Evolutionary conservation across 345 rosid genomes (phyloP).

Genomic region (Boechera divaricarpa): DNA sequence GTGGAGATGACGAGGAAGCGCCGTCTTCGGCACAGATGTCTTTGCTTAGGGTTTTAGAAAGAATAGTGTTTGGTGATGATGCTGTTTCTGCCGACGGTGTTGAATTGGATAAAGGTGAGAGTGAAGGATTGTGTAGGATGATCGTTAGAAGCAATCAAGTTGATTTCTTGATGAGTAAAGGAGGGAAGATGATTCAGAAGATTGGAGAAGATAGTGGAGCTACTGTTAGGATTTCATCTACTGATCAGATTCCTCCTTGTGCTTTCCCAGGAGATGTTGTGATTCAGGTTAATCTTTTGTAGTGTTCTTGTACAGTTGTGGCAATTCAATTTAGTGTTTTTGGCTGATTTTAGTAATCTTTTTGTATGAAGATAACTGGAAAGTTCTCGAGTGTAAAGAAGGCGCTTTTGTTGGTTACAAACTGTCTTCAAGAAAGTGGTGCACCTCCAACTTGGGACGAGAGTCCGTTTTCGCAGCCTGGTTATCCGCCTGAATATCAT

Average conservation of each 20-base stretch:
- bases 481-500: constrained; percentile 55
- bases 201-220: constrained; percentile 62
- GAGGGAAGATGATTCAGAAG: constrained; percentile 60
- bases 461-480: constrained; percentile 55
- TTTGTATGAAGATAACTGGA: constrained; percentile 59
- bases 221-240: constrained; percentile 51
- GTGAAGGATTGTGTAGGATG: constrained; percentile 59
- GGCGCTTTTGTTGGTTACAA: constrained; percentile 58
- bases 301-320: constrained; percentile 1
- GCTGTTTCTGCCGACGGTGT: constrained; percentile 38
- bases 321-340: neutral
- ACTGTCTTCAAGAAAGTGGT: constrained; percentile 57
- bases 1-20: constrained; percentile 40
- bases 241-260: constrained; percentile 61
- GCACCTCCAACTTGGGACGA: constrained; percentile 52
- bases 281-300: constrained; percentile 45
- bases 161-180: constrained; percentile 51
- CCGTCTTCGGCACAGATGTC: constrained; percentile 59
- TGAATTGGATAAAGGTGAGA: constrained; percentile 49
- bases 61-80: constrained; percentile 60
- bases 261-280: constrained; percentile 64
- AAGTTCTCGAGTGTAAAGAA: constrained; percentile 62
- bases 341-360: constrained; percentile 24
- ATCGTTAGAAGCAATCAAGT: constrained; percentile 57
- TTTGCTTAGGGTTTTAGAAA: constrained; percentile 67